phyloP scores from a whole-genome alignment of 805 yeast genomes.

The Starmera dryadoides region DNA sequence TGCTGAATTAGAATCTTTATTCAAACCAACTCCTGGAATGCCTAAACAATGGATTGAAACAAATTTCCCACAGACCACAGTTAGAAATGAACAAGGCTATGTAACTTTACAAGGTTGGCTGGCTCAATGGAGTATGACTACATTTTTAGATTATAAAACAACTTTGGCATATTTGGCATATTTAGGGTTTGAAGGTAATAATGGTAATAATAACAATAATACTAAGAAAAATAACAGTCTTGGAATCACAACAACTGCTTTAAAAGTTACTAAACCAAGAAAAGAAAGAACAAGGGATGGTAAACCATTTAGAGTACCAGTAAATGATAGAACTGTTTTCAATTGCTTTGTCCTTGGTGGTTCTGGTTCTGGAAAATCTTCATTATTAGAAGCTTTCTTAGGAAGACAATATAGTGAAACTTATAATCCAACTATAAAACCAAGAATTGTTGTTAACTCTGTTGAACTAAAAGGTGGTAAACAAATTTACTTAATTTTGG shows the following conservation, averaged over 20 bases:
- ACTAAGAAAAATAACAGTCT: neutral
- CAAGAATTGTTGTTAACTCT: conserved; percentile 81
- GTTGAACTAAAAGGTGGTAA: conserved; percentile 93
- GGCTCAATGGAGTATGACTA: conserved; percentile 98
- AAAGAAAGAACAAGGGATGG: conserved; percentile 60
- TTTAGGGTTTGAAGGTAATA: conserved; percentile 69
- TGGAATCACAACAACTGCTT: conserved; percentile 35
- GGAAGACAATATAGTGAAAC: conserved; percentile 62
- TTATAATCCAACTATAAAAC: conserved; percentile 77
- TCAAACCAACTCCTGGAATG: conserved; percentile 88
- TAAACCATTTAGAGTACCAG: conserved; percentile 58
- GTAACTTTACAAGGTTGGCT: conserved; percentile 97
- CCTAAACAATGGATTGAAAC: conserved; percentile 84
- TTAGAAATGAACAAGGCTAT: conserved; percentile 81
- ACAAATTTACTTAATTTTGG: conserved; percentile 85
- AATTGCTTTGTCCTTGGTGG: conserved; percentile 86
- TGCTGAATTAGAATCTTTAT: conserved; percentile 57
- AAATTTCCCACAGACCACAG: conserved; percentile 82
- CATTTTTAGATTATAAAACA: conserved; percentile 74
- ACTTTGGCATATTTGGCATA: conserved; percentile 86
- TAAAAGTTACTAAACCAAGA: conserved; percentile 79
- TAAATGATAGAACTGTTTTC: conserved; percentile 82
- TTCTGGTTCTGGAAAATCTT: conserved; percentile 79
- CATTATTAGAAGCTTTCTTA: conserved; percentile 75
- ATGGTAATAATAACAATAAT: conserved; percentile 4